Conservation (phyloP, 495 filamentous ascomycete species). For the Penicillium cataractarum region DNA sequence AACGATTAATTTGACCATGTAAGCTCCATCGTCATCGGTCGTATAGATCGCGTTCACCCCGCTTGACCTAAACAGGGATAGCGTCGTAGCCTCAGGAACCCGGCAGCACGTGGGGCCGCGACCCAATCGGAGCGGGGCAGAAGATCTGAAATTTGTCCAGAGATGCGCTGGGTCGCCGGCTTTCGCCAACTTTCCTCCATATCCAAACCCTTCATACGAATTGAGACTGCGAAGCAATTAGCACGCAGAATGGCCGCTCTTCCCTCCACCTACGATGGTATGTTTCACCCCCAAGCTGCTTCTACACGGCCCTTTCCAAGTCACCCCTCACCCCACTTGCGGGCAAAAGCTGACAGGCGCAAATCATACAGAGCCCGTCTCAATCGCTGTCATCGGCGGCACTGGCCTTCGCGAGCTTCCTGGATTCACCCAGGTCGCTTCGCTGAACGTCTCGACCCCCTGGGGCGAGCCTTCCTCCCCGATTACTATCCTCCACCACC, state of each 20-base stretch:
- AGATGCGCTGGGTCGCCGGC: slow-evolving; percentile 25
- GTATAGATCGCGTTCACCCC: background rate
- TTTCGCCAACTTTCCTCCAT: slow-evolving; percentile 34
- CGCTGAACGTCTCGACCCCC: slow-evolving; percentile 73
- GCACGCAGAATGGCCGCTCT: slow-evolving; percentile 58
- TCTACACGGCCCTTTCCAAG: background rate
- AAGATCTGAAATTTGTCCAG: slow-evolving; percentile 18
- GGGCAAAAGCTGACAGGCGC: slow-evolving; percentile 15
- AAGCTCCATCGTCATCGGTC: background rate
- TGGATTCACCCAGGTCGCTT: slow-evolving; percentile 80
- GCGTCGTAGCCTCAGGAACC: background rate
- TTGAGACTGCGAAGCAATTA: slow-evolving; percentile 40
- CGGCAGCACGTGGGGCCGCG: slow-evolving; percentile 15
- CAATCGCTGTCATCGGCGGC: slow-evolving; percentile 95
- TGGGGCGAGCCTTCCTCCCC: slow-evolving; percentile 92
- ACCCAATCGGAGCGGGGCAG: slow-evolving; percentile 27
- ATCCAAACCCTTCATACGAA: slow-evolving; percentile 37
- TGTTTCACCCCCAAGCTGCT: slow-evolving; percentile 17
- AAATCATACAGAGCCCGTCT: slow-evolving; percentile 65
- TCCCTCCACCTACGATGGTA: slow-evolving; percentile 59
- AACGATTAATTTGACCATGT: background rate
- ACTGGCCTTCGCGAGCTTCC: slow-evolving; percentile 79
- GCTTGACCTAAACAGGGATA: background rate
- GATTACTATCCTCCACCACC: slow-evolving; percentile 85
- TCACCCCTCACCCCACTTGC: slow-evolving; percentile 28